A percentile compares a stretch with the other conserved stretches of the same genome.
Conservation (phyloP, 78 protist species). For the Emiliania huxleyi region DNA sequence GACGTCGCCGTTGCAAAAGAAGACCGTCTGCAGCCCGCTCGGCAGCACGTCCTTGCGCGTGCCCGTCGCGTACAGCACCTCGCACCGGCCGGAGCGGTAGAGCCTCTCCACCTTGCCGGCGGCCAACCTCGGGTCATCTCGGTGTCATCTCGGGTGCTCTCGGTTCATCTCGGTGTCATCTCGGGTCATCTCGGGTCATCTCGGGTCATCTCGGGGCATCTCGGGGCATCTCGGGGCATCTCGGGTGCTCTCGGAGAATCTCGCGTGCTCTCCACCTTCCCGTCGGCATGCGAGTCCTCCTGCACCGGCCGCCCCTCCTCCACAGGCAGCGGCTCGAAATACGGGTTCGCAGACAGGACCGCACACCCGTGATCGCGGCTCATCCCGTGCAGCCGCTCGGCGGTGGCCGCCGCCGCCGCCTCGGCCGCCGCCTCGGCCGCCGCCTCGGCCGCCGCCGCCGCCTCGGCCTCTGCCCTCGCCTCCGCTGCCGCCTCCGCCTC, state of each 20-base stretch:
- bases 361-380: background rate
- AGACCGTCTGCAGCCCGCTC: background rate
- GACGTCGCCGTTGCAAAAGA: constrained; percentile 1
- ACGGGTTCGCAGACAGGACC: background rate
- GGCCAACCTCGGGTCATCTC: too few relatives aligned
- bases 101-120: background rate
- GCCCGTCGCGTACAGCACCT: background rate
- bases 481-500: too few relatives aligned
- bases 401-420: background rate
- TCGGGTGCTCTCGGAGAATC: too few relatives aligned
- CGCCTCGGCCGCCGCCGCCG: background rate
- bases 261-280: too few relatives aligned
- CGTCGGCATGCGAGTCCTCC: background rate
- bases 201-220: too few relatives aligned
- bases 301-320: background rate
- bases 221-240: too few relatives aligned
- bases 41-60: constrained; percentile 17
- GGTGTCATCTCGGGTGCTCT: too few relatives aligned
- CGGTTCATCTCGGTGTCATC: too few relatives aligned
- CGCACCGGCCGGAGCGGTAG: background rate
- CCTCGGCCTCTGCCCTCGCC: too few relatives aligned
- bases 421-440: background rate
- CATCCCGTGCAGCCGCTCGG: background rate
- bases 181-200: too few relatives aligned
- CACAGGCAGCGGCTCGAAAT: background rate